These are phyloP conservation scores for Aspergillus pseudonomiae DNA, from an alignment of 2,329 filamentous ascomycete genomes.

Conservation along the genomic window DNA sequence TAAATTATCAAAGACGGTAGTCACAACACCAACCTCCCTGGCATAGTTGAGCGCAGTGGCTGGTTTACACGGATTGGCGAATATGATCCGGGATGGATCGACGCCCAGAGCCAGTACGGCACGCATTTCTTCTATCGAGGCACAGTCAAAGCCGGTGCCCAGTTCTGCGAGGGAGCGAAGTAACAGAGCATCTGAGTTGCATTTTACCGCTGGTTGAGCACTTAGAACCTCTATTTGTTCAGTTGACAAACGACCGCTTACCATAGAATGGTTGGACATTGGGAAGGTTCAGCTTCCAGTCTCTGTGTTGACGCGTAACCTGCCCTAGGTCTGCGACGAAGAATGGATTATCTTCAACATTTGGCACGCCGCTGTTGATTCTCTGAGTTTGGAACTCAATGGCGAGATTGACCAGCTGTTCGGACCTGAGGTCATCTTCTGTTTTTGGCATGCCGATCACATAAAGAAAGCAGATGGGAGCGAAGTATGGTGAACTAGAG, in stretches of 20 bases:
- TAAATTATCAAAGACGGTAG: constrained; percentile 32
- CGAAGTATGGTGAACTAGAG: background rate
- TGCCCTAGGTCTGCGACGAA: constrained; percentile 24
- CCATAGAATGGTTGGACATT: constrained; percentile 27
- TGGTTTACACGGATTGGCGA: constrained; percentile 33
- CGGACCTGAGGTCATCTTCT: background rate
- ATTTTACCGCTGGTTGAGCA: constrained; percentile 30
- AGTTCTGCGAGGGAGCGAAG: constrained; percentile 28
- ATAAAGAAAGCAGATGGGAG: background rate
- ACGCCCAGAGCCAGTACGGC: constrained; percentile 27
- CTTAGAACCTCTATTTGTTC: background rate
- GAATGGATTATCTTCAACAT: constrained; percentile 19
- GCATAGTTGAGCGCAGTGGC: constrained; percentile 25
- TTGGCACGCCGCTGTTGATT: background rate
- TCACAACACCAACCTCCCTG: constrained; percentile 17
- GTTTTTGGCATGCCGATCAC: background rate
- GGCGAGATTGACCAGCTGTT: background rate
- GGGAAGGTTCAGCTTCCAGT: constrained; percentile 21
- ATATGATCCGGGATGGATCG: constrained; percentile 29
- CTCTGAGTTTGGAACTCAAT: background rate
- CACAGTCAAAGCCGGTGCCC: constrained; percentile 32
- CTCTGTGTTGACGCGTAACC: constrained; percentile 20
- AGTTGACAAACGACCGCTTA: background rate
- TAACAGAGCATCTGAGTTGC: constrained; percentile 30
- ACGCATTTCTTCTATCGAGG: constrained; percentile 30